Conservation (phyloP, 176 grass and related monocot genomes). For the Avena eriantha region DNA sequence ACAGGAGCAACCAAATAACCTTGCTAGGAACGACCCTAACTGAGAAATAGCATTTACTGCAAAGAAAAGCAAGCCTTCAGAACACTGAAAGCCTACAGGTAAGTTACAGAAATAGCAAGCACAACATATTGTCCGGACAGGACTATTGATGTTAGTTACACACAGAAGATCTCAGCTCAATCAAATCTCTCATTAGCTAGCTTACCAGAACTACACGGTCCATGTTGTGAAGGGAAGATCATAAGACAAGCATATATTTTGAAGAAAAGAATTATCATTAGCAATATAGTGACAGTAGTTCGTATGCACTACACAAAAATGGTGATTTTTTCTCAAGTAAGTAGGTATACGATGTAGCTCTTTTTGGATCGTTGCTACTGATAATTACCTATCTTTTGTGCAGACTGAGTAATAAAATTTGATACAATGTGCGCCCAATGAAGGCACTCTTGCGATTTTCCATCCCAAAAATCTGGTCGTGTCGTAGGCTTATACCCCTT, state of each 20-base stretch:
- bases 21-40: conserved; percentile 56
- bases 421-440: conserved; percentile 44
- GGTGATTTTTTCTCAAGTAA: neutral
- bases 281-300: neutral
- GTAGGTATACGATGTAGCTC: neutral
- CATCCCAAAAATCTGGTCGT: conserved; percentile 42
- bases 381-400: conserved; percentile 45
- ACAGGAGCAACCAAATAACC: conserved; percentile 48
- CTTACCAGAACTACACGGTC: no score
- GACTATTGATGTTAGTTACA: neutral
- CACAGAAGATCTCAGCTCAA: neutral
- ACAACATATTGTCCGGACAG: neutral
- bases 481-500: conserved; percentile 41
- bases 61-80: conserved; percentile 30
- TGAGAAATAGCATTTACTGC: conserved; percentile 61
- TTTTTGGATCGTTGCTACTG: neutral
- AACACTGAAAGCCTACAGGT: conserved; percentile 7
- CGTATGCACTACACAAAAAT: conserved; percentile 10
- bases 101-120: neutral
- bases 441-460: conserved; percentile 38
- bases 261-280: no score
- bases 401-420: conserved; percentile 51
- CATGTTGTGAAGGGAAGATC: neutral
- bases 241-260: no score
- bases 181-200: no score